Conservation (phyloP, 495 filamentous ascomycete genomes). For the Cladorrhinum samala region DNA sequence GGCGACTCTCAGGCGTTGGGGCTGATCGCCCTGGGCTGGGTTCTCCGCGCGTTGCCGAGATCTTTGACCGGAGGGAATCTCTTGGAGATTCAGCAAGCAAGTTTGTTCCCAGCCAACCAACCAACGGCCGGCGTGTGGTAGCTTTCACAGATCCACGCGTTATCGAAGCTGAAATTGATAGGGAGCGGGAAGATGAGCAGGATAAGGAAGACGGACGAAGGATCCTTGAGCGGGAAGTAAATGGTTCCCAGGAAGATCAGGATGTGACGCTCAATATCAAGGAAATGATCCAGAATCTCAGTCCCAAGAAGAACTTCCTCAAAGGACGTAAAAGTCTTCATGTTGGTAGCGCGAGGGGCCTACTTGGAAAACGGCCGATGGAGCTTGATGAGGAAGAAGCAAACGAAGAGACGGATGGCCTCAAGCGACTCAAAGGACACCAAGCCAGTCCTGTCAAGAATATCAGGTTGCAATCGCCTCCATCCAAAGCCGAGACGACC, state of each 20-base stretch:
- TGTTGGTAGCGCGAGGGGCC: constrained; percentile 65
- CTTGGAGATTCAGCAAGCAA: constrained; percentile 58
- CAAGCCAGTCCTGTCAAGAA: constrained; percentile 75
- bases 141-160: constrained; percentile 61
- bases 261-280: constrained; percentile 60
- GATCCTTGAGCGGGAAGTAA: constrained; percentile 44
- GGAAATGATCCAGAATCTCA: constrained; percentile 71
- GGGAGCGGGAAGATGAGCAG: constrained; percentile 59
- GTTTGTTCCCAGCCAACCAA: constrained; percentile 48
- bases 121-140: constrained; percentile 37
- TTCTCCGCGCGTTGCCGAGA: constrained; percentile 66
- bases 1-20: constrained; percentile 65
- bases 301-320: constrained; percentile 64
- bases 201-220: constrained; percentile 53
- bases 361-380: constrained; percentile 67
- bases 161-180: constrained; percentile 64
- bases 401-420: constrained; percentile 52
- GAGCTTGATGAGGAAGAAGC: constrained; percentile 70
- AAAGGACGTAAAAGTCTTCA: constrained; percentile 70
- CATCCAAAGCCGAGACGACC: constrained; percentile 56
- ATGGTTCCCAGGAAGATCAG: constrained; percentile 44
- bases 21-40: constrained; percentile 70
- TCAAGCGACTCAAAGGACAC: constrained; percentile 64
- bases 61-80: constrained; percentile 66
- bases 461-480: constrained; percentile 59